Evolutionary conservation across 306 rosid genomes (phyloP).

Genomic region (Urtica urens): DNA sequence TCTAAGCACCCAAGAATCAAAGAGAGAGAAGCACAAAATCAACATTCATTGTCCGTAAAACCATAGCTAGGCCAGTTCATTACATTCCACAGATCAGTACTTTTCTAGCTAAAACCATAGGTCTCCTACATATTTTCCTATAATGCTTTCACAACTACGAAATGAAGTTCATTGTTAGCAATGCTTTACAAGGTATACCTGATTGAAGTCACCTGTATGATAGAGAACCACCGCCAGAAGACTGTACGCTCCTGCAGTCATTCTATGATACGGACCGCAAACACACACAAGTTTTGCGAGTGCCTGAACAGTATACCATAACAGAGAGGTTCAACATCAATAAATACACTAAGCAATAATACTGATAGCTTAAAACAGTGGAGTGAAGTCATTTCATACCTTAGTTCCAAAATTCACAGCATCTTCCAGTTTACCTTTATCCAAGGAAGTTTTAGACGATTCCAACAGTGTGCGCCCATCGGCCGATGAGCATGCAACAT

Average conservation of each 20-base stretch:
- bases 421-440: constrained; percentile 96
- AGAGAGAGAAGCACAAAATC: too few relatives aligned
- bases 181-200: constrained; percentile 31
- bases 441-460: constrained; percentile 92
- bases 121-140: too few relatives aligned
- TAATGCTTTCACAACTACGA: too few relatives aligned
- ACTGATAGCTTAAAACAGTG: background rate
- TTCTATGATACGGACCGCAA: constrained; percentile 94
- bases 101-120: too few relatives aligned
- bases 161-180: constrained; percentile 13
- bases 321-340: constrained; percentile 19
- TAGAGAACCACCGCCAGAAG: constrained; percentile 93
- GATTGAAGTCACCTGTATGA: constrained; percentile 98
- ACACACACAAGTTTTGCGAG: constrained; percentile 79
- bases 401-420: constrained; percentile 93
- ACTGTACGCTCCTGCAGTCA: constrained; percentile 99
- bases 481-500: constrained; percentile 95
- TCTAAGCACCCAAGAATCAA: too few relatives aligned
- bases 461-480: constrained; percentile 94
- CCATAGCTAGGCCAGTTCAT: too few relatives aligned
- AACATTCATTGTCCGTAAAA: too few relatives aligned
- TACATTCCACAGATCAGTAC: too few relatives aligned
- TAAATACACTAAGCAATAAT: background rate
- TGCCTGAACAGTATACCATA: constrained; percentile 54
- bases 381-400: constrained; percentile 31